phyloP scores from a whole-genome alignment of 345 rosid species.

The Eucalyptus camaldulensis region DNA sequence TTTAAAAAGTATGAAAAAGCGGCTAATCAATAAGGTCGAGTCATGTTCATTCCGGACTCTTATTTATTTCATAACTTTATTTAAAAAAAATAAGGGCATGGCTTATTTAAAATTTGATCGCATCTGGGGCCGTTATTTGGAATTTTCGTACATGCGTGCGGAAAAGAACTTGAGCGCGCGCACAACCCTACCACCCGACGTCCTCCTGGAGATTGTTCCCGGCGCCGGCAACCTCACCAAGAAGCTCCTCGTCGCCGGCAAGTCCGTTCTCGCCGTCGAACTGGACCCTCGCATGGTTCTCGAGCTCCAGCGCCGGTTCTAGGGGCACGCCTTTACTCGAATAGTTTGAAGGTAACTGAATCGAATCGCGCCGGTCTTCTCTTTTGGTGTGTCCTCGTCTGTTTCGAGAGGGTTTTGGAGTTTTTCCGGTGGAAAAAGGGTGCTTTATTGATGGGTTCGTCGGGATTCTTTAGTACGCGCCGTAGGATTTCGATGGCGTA shows the following conservation, averaged over 20 bases:
- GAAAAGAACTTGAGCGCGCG: neutral
- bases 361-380: neutral
- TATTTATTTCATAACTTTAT: no score
- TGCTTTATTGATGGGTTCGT: neutral
- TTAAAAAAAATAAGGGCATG: fast-evolving
- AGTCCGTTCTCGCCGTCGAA: slow-evolving; percentile 62
- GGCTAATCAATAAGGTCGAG: no score
- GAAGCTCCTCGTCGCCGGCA: slow-evolving; percentile 81
- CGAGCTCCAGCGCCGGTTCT: slow-evolving; percentile 80
- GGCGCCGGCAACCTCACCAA: slow-evolving; percentile 81
- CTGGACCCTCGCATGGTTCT: slow-evolving; percentile 90
- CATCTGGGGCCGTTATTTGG: no score
- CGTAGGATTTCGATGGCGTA: neutral
- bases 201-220: slow-evolving; percentile 77
- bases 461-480: neutral
- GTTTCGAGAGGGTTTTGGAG: neutral
- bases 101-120: fast-evolving
- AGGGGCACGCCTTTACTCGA: slow-evolving; percentile 54
- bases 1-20: no score
- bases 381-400: neutral
- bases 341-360: slow-evolving; percentile 30
- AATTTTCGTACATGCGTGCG: fast-evolving
- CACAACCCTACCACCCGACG: slow-evolving; percentile 7
- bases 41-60: no score
- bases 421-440: neutral